Evolutionary conservation across 352 stramenopile genomes (phyloP).

Genomic region (Globisporangium alternatum): DNA sequence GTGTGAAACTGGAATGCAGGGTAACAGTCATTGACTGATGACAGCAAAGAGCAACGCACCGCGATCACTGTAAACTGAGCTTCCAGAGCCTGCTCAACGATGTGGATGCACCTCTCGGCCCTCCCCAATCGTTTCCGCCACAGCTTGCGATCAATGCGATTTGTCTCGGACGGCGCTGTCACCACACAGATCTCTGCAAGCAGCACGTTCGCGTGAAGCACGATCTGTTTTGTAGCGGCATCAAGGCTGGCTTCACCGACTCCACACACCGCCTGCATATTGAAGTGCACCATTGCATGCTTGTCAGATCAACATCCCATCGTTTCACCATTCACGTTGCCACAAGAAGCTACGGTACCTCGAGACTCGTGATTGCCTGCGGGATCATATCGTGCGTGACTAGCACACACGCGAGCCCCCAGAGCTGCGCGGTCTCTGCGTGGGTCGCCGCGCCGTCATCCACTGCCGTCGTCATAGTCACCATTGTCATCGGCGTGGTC

Average conservation of each 20-base stretch:
- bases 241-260: slow-evolving; percentile 10
- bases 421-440: slow-evolving; percentile 46
- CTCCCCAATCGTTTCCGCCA: slow-evolving; percentile 48
- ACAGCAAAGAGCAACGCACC: background rate
- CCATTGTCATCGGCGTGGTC: background rate
- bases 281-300: background rate
- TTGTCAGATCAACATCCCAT: background rate
- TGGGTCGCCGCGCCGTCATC: background rate
- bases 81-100: slow-evolving; percentile 25
- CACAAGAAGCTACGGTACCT: slow-evolving; percentile 28
- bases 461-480: background rate
- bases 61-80: slow-evolving; percentile 5
- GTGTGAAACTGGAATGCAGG: background rate
- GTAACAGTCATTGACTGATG: background rate
- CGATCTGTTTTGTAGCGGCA: slow-evolving; percentile 20
- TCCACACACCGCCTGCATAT: slow-evolving; percentile 32
- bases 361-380: slow-evolving; percentile 44
- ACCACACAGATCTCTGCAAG: slow-evolving; percentile 58
- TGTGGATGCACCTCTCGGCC: slow-evolving; percentile 40
- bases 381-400: slow-evolving; percentile 32
- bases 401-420: slow-evolving; percentile 54
- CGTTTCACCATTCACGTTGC: slow-evolving; percentile 2
- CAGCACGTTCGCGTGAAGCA: slow-evolving; percentile 38
- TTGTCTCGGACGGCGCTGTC: slow-evolving; percentile 35
- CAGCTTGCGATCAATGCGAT: slow-evolving; percentile 42